A percentile compares a stretch with the other conserved stretches of the same genome.
phyloP scores from a whole-genome alignment of 148 eudicot species.

The Chenopodium suecicum region DNA sequence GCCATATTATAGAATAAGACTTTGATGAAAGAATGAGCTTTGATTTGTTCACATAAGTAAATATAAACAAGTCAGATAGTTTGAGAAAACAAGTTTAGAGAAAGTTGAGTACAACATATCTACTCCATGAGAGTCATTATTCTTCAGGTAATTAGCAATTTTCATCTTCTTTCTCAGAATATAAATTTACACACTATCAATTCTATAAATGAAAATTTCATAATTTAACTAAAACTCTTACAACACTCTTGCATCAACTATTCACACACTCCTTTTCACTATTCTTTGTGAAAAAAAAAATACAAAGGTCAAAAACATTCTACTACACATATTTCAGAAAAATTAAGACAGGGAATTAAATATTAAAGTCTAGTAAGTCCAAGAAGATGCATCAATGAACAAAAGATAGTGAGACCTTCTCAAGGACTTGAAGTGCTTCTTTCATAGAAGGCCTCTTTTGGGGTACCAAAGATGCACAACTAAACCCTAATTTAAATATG shows the following conservation, averaged over 20 bases:
- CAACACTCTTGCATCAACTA: constrained; percentile 2
- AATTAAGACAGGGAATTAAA: not conserved
- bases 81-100: too few relatives aligned
- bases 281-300: constrained; percentile 13
- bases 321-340: not conserved
- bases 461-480: constrained; percentile 75
- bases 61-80: too few relatives aligned
- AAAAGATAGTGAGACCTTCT: constrained; percentile 52
- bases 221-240: too few relatives aligned
- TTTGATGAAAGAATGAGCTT: too few relatives aligned
- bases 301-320: constrained; percentile 3
- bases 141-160: too few relatives aligned
- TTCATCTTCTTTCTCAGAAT: too few relatives aligned
- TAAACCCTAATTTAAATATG: constrained; percentile 76
- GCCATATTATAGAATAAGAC: too few relatives aligned
- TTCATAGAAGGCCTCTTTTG: constrained; percentile 90
- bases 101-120: too few relatives aligned
- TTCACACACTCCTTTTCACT: constrained; percentile 10
- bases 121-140: too few relatives aligned
- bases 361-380: constrained; percentile 1
- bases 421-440: constrained; percentile 73
- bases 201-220: too few relatives aligned
- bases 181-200: too few relatives aligned
- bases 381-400: constrained; percentile 27
- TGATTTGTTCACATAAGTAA: too few relatives aligned